These are phyloP conservation scores for Ophiostoma novo-ulmi DNA, from an alignment of 2,329 filamentous ascomycete genomes.

Conservation along the genomic window DNA sequence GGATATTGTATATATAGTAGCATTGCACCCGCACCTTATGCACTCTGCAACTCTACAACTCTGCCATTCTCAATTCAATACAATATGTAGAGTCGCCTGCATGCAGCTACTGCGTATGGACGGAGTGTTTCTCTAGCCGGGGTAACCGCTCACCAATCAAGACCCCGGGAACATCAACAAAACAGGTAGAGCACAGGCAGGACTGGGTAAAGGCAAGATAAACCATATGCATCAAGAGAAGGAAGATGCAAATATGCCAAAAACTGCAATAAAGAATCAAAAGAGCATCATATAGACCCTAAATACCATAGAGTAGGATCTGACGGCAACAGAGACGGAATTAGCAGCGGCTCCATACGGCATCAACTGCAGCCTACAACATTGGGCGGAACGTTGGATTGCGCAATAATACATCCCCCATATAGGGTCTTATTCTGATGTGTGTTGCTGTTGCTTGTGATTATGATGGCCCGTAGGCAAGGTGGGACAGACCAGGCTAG, in stretches of 20 bases:
- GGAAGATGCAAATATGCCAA: not conserved
- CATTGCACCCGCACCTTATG: not conserved
- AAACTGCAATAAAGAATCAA: not conserved
- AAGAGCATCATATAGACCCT: not conserved
- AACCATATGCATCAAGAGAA: not conserved
- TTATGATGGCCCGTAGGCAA: not conserved
- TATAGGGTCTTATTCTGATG: not conserved
- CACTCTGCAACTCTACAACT: not conserved
- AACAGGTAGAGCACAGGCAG: not conserved
- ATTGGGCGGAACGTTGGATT: constrained; percentile 13
- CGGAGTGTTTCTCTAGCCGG: constrained; percentile 20
- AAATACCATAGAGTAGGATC: not conserved
- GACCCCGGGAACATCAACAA: not conserved
- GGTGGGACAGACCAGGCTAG: constrained; percentile 15
- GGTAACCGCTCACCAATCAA: constrained; percentile 22
- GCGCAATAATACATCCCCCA: constrained; percentile 19
- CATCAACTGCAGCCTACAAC: constrained; percentile 7
- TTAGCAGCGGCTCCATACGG: constrained; percentile 3
- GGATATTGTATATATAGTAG: constrained; percentile 8
- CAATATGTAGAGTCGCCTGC: constrained; percentile 14
- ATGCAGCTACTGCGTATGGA: constrained; percentile 23
- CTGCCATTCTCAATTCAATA: not conserved
- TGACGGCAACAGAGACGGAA: not conserved
- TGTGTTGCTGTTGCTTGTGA: not conserved
- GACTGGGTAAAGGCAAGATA: not conserved